Conservation (phyloP, 1,284 basidiomycete species). For the Fomitopsis schrenkii region DNA sequence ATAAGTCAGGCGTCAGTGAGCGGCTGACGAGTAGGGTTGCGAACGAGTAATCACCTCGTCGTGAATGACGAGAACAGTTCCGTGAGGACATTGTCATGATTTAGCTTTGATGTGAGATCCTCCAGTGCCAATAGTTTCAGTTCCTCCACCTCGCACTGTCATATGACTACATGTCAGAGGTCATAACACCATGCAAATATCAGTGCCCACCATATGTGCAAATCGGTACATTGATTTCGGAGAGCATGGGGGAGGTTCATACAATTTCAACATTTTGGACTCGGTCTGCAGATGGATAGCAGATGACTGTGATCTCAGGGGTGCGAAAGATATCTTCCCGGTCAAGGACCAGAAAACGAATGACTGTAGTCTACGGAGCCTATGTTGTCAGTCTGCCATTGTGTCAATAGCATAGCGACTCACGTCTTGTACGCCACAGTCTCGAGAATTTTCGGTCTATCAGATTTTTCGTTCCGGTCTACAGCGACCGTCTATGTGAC, state of each 20-base stretch:
- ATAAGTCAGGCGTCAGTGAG: neutral
- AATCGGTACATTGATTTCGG: neutral
- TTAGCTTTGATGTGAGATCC: neutral
- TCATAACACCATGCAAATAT: no score
- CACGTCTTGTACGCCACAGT: slow-evolving; percentile 51
- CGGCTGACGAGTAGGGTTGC: no score
- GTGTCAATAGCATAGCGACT: no score
- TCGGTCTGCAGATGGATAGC: neutral
- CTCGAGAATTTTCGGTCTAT: neutral
- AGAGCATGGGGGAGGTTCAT: neutral
- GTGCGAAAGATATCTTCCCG: neutral
- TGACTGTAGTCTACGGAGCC: neutral
- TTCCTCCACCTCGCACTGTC: neutral
- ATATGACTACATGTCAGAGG: neutral
- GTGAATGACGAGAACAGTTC: neutral
- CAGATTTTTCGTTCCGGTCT: neutral
- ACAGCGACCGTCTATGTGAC: no score
- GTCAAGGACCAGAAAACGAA: neutral
- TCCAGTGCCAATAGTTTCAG: neutral
- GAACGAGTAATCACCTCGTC: neutral
- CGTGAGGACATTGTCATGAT: neutral
- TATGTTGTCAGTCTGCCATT: no score
- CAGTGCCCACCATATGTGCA: neutral
- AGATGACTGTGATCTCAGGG: neutral
- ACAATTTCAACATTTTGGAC: neutral